Evolutionary conservation across 306 rosid genomes (phyloP), one percentile per base, ranked within the genome.

Genomic region (Gastrolobium villosum): DNA sequence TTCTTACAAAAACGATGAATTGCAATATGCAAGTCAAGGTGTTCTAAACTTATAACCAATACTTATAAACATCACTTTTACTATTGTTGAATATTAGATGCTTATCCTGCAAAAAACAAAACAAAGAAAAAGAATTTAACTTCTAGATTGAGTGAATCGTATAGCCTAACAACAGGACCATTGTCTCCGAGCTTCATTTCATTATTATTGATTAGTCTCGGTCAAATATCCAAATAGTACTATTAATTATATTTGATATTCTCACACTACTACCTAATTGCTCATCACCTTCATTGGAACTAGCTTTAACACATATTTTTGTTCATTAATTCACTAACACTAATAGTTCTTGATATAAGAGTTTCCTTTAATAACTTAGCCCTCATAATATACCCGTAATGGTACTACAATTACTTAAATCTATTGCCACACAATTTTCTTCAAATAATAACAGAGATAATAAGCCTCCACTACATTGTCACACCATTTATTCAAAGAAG

Each of bases 351-450:
- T 37, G 28, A 48, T 63, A 63, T n/a, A 39, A 63, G 31, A 64
- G 32, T 1, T 37, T 40, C 50, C 35, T 28, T 66, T 4, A 45
- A 70, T 48, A 39, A 49, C 14, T 14, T 40, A 15, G 20, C 15
- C 74, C 72, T 13, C 39, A 43, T 9, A 65, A 66, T 28, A 10
- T 28, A 28, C 55, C 26, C 44, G 40, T 46, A 44, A 66, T 5
- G 6, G 28, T 55, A 43, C 53, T 8, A 65, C 39, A 66, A 31
- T 66, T 44, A 66, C 55, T 9, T 4, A 50, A 44, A 66, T 34
- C 72, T 66, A 66, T 40, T 66, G 40, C 49, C 49, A 66, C 54
- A 5, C 39, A 66, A 44, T 66, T 44, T 26, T 65, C 71, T 65
- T 41, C 36, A 65, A 41, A 65, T 20, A 65, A 41, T 65, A 40